Evolutionary conservation across 2,329 filamentous ascomycete genomes (phyloP).

Genomic region (Trichoderma atrobrunneum): DNA sequence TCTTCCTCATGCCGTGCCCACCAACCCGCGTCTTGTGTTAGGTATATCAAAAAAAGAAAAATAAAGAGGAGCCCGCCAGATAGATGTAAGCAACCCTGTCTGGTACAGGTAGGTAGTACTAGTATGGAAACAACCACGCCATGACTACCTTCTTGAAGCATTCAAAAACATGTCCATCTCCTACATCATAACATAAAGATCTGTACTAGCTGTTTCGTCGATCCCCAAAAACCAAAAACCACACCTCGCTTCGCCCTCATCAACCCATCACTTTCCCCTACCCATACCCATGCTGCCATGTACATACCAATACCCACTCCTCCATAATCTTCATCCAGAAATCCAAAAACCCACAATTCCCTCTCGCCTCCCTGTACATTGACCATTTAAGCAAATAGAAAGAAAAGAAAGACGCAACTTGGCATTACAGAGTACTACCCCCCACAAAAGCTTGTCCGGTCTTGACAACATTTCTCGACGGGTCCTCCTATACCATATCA

Average conservation of each 20-base stretch:
- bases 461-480: constrained; percentile 34
- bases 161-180: neutral
- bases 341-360: neutral
- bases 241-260: neutral
- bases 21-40: neutral
- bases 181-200: neutral
- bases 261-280: neutral
- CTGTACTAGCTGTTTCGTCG: neutral
- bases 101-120: neutral
- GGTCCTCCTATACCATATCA: constrained; percentile 24
- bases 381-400: neutral
- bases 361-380: neutral
- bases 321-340: neutral
- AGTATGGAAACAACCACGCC: too few relatives aligned
- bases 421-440: neutral
- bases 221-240: neutral
- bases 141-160: neutral
- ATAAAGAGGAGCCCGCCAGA: neutral
- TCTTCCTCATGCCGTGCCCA: neutral
- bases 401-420: neutral
- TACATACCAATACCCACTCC: neutral
- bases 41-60: neutral
- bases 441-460: constrained; percentile 39
- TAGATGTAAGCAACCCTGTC: neutral
- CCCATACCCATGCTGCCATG: neutral